phyloP scores from a whole-genome alignment of 179 eudicot species.

The Gypsophila paniculata region DNA sequence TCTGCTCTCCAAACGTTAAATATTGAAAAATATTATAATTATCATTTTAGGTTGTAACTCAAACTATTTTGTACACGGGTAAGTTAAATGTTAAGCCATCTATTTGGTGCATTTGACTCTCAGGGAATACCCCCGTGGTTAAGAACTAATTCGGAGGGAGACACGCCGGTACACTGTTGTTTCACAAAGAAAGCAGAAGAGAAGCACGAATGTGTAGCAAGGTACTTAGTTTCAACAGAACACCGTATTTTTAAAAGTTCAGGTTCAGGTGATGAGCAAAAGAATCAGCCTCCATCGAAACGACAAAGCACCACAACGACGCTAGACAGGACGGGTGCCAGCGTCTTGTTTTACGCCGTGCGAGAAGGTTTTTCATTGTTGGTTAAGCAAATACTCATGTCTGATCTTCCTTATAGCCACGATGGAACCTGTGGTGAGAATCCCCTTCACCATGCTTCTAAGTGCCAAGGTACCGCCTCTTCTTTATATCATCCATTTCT shows the following conservation, averaged over 20 bases:
- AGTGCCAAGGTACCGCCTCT: slow-evolving; percentile 8
- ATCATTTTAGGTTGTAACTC: too few species aligned
- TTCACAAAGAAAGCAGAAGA: neutral
- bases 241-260: neutral
- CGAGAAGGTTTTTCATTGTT: slow-evolving; percentile 1
- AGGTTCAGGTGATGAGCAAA: slow-evolving; percentile 9
- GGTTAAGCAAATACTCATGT: slow-evolving; percentile 8
- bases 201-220: slow-evolving; percentile 7
- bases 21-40: too few species aligned
- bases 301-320: slow-evolving; percentile 3
- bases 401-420: neutral
- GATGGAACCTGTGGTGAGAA: slow-evolving; percentile 7
- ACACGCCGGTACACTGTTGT: slow-evolving; percentile 1
- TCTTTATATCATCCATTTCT: too few species aligned
- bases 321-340: slow-evolving; percentile 11
- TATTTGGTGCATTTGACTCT: neutral
- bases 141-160: neutral
- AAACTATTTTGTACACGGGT: too few species aligned
- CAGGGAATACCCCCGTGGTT: slow-evolving; percentile 15
- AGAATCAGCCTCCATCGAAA: neutral
- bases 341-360: slow-evolving; percentile 9
- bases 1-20: too few species aligned
- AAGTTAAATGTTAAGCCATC: neutral
- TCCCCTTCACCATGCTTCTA: slow-evolving; percentile 15
- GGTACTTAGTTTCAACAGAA: slow-evolving; percentile 6